phyloP scores from a whole-genome alignment of 352 stramenopile species.

The Phytophthora sojae region DNA sequence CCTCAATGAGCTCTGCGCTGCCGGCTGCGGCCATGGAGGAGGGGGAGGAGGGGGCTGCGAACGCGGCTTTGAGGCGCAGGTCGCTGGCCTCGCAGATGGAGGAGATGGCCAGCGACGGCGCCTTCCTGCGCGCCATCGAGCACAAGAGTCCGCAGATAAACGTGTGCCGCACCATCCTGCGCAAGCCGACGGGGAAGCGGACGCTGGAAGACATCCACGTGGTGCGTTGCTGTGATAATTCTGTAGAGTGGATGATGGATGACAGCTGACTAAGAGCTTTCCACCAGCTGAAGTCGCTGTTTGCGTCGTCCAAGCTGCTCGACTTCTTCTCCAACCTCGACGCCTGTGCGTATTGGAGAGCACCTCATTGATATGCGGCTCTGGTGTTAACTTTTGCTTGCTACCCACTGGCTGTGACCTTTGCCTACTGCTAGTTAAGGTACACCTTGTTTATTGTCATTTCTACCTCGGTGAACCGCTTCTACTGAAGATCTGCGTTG shows the following conservation, averaged over 20 bases:
- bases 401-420: not conserved
- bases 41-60: constrained; percentile 3
- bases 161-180: constrained; percentile 60
- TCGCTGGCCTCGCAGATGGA: constrained; percentile 64
- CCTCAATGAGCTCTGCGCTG: constrained; percentile 3
- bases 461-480: not conserved
- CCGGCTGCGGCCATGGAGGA: constrained; percentile 13
- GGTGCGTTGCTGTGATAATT: constrained; percentile 30
- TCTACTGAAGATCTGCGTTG: not conserved
- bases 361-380: too few relatives aligned
- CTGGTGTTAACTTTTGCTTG: not conserved
- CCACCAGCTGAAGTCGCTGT: constrained; percentile 77
- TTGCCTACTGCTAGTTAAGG: constrained; percentile 38
- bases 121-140: constrained; percentile 51
- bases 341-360: constrained; percentile 53
- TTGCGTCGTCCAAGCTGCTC: constrained; percentile 76
- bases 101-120: constrained; percentile 45
- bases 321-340: constrained; percentile 87
- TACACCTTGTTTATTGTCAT: constrained; percentile 1
- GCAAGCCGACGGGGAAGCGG: constrained; percentile 57
- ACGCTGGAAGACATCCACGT: constrained; percentile 81
- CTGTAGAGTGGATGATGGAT: too few relatives aligned
- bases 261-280: not conserved
- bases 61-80: constrained; percentile 23
- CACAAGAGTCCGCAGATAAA: constrained; percentile 59